Evolutionary conservation across 179 eudicot species (phyloP), one percentile per base, ranked within the genome.

Genomic region (Silene noctiflora): DNA sequence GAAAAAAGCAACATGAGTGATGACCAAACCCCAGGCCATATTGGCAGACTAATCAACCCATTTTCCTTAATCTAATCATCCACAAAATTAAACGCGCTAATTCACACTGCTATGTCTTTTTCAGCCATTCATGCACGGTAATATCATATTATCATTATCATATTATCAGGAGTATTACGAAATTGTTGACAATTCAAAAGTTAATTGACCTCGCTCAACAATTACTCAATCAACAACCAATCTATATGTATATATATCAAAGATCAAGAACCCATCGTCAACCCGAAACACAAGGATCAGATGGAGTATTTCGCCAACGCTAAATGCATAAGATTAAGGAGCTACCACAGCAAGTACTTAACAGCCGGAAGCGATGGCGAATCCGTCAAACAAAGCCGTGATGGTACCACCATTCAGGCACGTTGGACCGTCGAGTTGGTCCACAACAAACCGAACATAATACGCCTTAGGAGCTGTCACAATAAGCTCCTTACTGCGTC

Each of bases 401-500:
- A 75, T 1, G 78, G 82, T 2, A 55, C 46, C 10, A 55, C 77
- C 6, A 66, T 9, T 8, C 46, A 46, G 19, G 81, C 81, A 1
- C 48, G 75, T 44, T 82, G 81, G 84, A 29, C 70, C 0, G 82
- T 82, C 4, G 82, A 82, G 81, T 6, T 58, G 5, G 78, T 71
- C 35, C 46, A 71, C 0, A 74, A 44, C 59, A 75, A 71, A 4
- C 73, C 77, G 4, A 78, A 78, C 73, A 16, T 58, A 73, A 35
- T 82, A 33, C 73, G 79, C 16, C 83, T 83, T 0, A 42, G 74
- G 39, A 80, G 84, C 72, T 85, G 81, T 73, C n/a, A 77, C 14
- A 60, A 75, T 22, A 85, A 78, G 33, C 75, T 78, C 71, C 79
- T 85, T 0, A 69, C 86, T 1, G 84, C 86, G 22, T 56, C 86